Conservation (phyloP, 2,329 filamentous ascomycete species). For the Davidsoniella neocaledoniae region DNA sequence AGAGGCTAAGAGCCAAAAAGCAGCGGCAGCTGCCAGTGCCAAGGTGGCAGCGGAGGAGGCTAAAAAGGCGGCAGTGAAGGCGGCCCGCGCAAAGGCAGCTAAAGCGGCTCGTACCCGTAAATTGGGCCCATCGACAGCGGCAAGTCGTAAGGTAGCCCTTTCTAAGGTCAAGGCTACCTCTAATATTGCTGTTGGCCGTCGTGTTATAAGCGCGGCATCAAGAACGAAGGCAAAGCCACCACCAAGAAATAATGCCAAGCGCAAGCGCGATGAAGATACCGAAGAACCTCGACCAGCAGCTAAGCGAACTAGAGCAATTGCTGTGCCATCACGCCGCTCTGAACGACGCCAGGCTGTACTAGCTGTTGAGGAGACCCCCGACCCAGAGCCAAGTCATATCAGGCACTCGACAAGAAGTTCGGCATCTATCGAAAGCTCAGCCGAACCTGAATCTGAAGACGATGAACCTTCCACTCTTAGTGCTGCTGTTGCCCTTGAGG, state of each 20-base stretch:
- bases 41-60: conserved; percentile 33
- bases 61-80: background rate
- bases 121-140: too few relatives aligned
- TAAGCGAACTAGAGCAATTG: conserved; percentile 1
- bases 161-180: conserved; percentile 8
- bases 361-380: too few relatives aligned
- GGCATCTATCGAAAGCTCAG: background rate
- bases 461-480: background rate
- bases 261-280: background rate
- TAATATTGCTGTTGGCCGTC: background rate
- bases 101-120: conserved; percentile 5
- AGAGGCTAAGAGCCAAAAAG: conserved; percentile 20
- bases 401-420: background rate
- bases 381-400: too few relatives aligned
- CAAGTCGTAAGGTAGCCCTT: background rate
- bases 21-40: conserved; percentile 22
- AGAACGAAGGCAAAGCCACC: conserved; percentile 6
- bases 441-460: background rate
- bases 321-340: background rate
- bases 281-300: conserved; percentile 1
- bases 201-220: background rate
- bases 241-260: background rate
- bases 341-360: too few relatives aligned
- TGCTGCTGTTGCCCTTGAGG: background rate
- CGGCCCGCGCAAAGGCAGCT: conserved; percentile 10